Percentiles rank a stretch among this genome's conserved stretches.
Conservation (phyloP, 1,139 yeast genomes). For the Yamadazyma trypodendri region DNA sequence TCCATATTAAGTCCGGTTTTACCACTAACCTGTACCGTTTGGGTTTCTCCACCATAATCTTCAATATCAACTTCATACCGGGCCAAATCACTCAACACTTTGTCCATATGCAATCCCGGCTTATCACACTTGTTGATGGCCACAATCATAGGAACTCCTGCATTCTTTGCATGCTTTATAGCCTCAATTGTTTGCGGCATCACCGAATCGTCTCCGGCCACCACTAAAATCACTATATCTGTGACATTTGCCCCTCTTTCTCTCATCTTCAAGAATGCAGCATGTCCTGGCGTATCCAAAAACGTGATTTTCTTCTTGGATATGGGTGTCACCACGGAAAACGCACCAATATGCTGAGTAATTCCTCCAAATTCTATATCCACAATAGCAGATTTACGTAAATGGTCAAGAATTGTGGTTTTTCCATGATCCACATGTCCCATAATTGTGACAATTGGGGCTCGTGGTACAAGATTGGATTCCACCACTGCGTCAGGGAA, state of each 20-base stretch:
- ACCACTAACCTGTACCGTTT: conserved; percentile 85
- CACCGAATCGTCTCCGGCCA: conserved; percentile 97
- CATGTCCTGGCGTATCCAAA: conserved; percentile 97
- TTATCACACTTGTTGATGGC: conserved; percentile 93
- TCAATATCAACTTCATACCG: conserved; percentile 81
- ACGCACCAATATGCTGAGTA: conserved; percentile 98
- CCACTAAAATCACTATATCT: conserved; percentile 87
- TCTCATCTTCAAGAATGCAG: conserved; percentile 94
- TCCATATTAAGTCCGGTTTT: conserved; percentile 83
- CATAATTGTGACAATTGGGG: conserved; percentile 97
- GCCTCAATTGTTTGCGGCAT: conserved; percentile 98
- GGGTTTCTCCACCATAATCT: conserved; percentile 94
- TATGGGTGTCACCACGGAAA: conserved; percentile 74
- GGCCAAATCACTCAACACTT: conserved; percentile 76
- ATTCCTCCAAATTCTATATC: conserved; percentile 93
- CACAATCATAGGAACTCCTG: conserved; percentile 83
- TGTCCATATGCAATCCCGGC: conserved; percentile 67
- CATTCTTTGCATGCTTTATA: conserved; percentile 82
- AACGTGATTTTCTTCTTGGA: conserved; percentile 80
- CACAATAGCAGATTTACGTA: conserved; percentile 82
- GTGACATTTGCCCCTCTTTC: conserved; percentile 95
- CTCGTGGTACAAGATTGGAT: conserved; percentile 55
- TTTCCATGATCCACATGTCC: conserved; percentile 99
- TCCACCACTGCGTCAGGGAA: conserved; percentile 41
- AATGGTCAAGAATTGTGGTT: conserved; percentile 84